Conservation (phyloP, 2,329 filamentous ascomycete genomes). For the Penicillium verrucosum region DNA sequence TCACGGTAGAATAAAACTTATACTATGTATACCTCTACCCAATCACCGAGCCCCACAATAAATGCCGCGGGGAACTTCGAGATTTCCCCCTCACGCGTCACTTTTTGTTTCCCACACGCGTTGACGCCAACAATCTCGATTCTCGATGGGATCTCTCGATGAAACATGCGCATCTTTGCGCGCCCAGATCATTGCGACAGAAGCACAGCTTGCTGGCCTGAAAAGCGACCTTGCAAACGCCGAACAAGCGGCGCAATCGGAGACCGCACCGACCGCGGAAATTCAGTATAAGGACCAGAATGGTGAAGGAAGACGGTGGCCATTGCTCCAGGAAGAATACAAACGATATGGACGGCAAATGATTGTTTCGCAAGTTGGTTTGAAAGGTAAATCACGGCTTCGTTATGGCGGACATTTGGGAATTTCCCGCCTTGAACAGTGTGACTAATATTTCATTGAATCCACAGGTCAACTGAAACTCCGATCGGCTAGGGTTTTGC, state of each 20-base stretch:
- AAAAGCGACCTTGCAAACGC: slow-evolving; percentile 36
- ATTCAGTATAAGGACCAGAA: not conserved
- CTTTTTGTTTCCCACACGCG: not conserved
- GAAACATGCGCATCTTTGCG: slow-evolving; percentile 33
- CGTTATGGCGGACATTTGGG: not conserved
- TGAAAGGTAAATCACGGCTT: slow-evolving; percentile 56
- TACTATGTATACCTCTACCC: not conserved
- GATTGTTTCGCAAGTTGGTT: slow-evolving; percentile 77
- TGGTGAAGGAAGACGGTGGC: slow-evolving; percentile 54
- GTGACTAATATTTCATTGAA: not conserved
- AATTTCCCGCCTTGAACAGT: not conserved
- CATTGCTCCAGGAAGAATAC: slow-evolving; percentile 70
- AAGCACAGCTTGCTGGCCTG: slow-evolving; percentile 34
- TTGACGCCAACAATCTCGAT: slow-evolving; percentile 6
- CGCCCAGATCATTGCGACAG: slow-evolving; percentile 38
- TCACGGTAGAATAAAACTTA: not conserved
- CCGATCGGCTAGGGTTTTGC: slow-evolving; percentile 66
- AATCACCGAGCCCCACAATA: slow-evolving; percentile 5
- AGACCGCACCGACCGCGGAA: slow-evolving; percentile 3
- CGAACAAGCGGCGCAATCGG: slow-evolving; percentile 25
- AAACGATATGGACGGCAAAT: slow-evolving; percentile 85
- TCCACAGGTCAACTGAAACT: slow-evolving; percentile 69
- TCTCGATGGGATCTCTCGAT: slow-evolving; percentile 19
- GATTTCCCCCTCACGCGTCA: not conserved
- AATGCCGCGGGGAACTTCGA: slow-evolving; percentile 15